Evolutionary conservation across 257 asterid species (phyloP).

Genomic region (Ophiorrhiza pumila): DNA sequence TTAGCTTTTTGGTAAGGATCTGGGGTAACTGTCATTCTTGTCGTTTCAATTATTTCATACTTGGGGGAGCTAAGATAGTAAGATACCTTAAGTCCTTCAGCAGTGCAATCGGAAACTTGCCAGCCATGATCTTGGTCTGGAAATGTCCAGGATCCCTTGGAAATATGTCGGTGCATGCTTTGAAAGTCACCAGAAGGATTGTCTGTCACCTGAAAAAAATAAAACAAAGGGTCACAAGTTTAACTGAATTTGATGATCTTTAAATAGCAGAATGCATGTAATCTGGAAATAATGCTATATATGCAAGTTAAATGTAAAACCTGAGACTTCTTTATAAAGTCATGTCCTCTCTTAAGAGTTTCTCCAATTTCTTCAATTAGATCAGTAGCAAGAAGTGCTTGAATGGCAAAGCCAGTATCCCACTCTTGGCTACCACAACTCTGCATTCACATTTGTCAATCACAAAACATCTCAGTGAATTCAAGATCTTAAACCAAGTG

Average conservation of each 20-base stretch:
- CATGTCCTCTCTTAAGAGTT: conserved; percentile 66
- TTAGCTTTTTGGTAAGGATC: not conserved
- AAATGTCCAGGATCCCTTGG: conserved; percentile 94
- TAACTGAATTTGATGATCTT: not conserved
- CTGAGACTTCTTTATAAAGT: conserved; percentile 74
- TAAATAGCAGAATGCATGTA: not conserved
- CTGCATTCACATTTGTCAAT: conserved; percentile 29
- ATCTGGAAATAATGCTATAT: not conserved
- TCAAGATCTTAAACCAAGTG: not conserved
- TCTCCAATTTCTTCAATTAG: conserved; percentile 58
- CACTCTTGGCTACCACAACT: conserved; percentile 87
- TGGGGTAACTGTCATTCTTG: not conserved
- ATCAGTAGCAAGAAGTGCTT: conserved; percentile 68
- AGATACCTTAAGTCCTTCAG: conserved; percentile 85
- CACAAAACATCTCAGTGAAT: not conserved
- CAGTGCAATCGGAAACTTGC: conserved; percentile 97
- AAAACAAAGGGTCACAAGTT: not conserved
- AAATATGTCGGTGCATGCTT: conserved; percentile 75
- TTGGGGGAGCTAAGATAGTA: not conserved
- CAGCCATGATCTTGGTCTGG: conserved; percentile 97
- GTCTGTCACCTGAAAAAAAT: conserved; percentile 52
- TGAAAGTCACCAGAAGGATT: conserved; percentile 79
- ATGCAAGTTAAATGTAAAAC: conserved; percentile 29
- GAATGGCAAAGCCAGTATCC: conserved; percentile 83
- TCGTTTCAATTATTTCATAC: not conserved